Base-by-base conservation (phyloP, 768 basidiomycete genomes). In the Phanerochaete carnosa region DNA sequence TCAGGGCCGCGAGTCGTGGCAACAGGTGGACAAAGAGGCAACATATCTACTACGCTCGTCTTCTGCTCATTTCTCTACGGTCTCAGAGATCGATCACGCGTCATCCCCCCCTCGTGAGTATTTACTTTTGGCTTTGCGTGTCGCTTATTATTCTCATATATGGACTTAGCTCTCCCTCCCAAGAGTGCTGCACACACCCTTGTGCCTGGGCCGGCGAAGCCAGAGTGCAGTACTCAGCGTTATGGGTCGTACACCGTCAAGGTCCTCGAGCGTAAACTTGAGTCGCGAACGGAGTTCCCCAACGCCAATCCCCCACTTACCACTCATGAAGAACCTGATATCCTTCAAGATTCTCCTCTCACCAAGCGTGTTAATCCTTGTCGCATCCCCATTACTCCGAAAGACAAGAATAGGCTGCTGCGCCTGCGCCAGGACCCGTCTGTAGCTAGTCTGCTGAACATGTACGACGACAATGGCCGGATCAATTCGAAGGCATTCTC, bases 371-470 rank as follows among this genome's bases (percentile, higher is more conserved):
- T 61, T 64, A 74, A 74, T 50, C 59, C 59, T 1, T 46, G 56
- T 70, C 63, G 69, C 62, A 30, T 64, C 62, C 81, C 74, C 30
- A 72, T 72, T 71, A 79, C 74, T 33, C 79, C 70, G 59, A 75
- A 77, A 39, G 81, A 82, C 63, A 75, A 71, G 75, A 79, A 75
- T 61, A 83, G 88, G 29, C 75, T 88, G 11, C 72, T 82, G 13
- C 74, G 81, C 23, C 78, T 93, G 49, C 86, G 86, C 46, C 84
- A 86, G 28, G 90, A 93, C 62, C 90, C 90, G 2, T 92, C 91
- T 23, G 88, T 93, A 29, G 87, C 80, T 15, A 92, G 87, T 65
- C 75, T 93, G 25, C 74, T 92, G 35, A 80, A 84, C 58, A 75
- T 90, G 63, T 93, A 92, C 65, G 90, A 92, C 65, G 84, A 89